Evolutionary conservation across 257 asterid genomes (phyloP).

Genomic region (Avicennia marina): DNA sequence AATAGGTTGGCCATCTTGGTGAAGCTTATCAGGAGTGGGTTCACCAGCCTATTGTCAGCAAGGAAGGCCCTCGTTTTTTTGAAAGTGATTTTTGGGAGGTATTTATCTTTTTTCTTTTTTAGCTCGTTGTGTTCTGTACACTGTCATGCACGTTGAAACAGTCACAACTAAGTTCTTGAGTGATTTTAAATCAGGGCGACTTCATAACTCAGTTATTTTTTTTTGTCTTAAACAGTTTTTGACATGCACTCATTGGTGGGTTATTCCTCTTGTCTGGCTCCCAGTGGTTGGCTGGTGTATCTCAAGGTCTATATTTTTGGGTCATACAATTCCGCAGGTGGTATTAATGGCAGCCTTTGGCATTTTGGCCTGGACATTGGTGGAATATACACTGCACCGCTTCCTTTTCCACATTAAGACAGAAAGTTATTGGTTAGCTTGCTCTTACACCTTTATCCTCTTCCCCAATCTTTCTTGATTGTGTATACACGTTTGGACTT

Average conservation of each 20-base stretch:
- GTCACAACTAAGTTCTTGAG: too few relatives aligned
- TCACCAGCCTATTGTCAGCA: conserved; percentile 87
- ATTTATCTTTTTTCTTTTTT: too few relatives aligned
- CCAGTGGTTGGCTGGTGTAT: conserved; percentile 66
- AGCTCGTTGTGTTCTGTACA: not conserved
- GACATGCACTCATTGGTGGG: conserved; percentile 76
- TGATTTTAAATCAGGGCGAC: too few relatives aligned
- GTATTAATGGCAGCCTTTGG: conserved; percentile 40
- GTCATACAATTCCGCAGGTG: conserved; percentile 41
- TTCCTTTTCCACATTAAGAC: conserved; percentile 72
- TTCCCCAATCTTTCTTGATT: not conserved
- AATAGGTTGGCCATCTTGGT: conserved; percentile 90
- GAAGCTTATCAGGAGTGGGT: conserved; percentile 90
- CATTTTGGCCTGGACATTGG: conserved; percentile 60
- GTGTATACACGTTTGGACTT: not conserved
- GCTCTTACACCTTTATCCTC: not conserved
- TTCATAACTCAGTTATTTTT: conserved; percentile 4
- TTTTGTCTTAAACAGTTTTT: conserved; percentile 45
- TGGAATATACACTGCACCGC: conserved; percentile 70
- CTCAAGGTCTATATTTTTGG: conserved; percentile 38
- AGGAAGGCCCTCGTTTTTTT: conserved; percentile 84
- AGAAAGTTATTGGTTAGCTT: conserved; percentile 49
- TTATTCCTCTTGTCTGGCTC: conserved; percentile 79
- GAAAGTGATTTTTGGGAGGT: conserved; percentile 63
- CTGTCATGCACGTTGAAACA: too few relatives aligned